Base-by-base conservation (phyloP, 192 early-diverging fungal genomes). In the Rhizoclosmatium sp. region DNA sequence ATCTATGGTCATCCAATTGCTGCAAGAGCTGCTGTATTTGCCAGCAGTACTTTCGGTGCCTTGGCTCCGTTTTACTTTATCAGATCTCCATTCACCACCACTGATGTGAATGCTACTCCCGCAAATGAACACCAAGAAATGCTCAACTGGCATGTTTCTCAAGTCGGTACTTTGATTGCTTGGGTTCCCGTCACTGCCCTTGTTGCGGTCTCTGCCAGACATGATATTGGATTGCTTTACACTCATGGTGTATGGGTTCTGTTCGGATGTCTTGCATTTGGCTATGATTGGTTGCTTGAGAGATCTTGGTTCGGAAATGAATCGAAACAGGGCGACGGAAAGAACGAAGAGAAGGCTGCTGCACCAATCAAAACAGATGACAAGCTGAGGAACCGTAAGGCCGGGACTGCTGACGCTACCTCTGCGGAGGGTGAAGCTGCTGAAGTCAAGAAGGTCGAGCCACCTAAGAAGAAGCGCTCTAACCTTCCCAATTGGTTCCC, bases 121-220 rank as follows among this genome's bases (percentile, higher is more conserved):
- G 21, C 47, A 23, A 44, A 31, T 54, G n/a, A 59, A 48, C 70
- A 21, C 70, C 47, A 72, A 9, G 3, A 59, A 59, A 40, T 72
- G 45, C 54, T 72, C 21, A 51, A 72, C 44, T 72, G 70, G 70
- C 70, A 72, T 45, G 31, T 72, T 39, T 54, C 49, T 31, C 70
- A 72, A 58, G 5, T 72, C 49, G 70, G 21, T 9, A 10, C 56
- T 58, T 16, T 72, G 2, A 72, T 72, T 7, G n/a, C 70, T 9
- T 72, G 70, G 70, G 9, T 58, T 54, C 70, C 70, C 16, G 31
- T 72, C 2, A 41, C 51, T 23, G 16, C 48, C 16, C 51, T 72
- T 31, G 39, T 72, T 19, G 21, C 5, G 2, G 21, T 72, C 16
- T 72, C 70, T 4, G 31, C 39, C 5, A 48, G 5, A 7, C 16